Base-by-base conservation (phyloP, 768 basidiomycete genomes). In the Panaeolus papilionaceus region DNA sequence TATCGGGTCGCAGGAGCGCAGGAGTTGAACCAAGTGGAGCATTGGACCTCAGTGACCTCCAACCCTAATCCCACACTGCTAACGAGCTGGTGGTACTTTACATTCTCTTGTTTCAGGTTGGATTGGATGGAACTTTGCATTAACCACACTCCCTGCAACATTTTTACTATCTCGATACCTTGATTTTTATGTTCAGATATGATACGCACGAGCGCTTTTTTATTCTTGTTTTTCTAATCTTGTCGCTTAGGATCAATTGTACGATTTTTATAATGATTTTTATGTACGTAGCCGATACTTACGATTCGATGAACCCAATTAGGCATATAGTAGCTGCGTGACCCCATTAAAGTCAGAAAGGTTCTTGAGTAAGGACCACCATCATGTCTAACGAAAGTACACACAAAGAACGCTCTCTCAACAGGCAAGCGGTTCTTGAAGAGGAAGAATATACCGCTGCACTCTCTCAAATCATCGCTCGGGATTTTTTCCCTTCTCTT, bases 401-500 rank as follows among this genome's bases (percentile, higher is more conserved):
- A 16, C 37, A 72, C 7, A 68, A 74, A 47, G 80, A 82, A 69
- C 86, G 85, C 28, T 95, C 93, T 18, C 82, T 95, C 66, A 92
- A 92, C 75, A 80, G 83, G 14, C 93, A 95, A 73, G 74, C 84
- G 12, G 84, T 94, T 14, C 86, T 94, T 14, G 92, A 94, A 62
- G 98, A 99, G 82, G 98, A 99, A 70, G 95, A 96, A 75, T 99
- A 99, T 77, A 96, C 95, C 1, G 89, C 88, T 58, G 93, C 92
- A 1, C 84, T 99, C 23, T 94, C 94, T 11, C 86, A 89, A 61
- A 98, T 99, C 73, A 99, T 99, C 73, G 92, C 94, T 44, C 91
- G 98, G 62, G 97, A 99, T 80, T 99, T 99, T 85, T 99, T 99
- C 75, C 98, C 98, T 0, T 94, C 94, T 12, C 87, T 99, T 10